phyloP scores from a whole-genome alignment of 2,329 filamentous ascomycete species.

The Claviceps sp. region DNA sequence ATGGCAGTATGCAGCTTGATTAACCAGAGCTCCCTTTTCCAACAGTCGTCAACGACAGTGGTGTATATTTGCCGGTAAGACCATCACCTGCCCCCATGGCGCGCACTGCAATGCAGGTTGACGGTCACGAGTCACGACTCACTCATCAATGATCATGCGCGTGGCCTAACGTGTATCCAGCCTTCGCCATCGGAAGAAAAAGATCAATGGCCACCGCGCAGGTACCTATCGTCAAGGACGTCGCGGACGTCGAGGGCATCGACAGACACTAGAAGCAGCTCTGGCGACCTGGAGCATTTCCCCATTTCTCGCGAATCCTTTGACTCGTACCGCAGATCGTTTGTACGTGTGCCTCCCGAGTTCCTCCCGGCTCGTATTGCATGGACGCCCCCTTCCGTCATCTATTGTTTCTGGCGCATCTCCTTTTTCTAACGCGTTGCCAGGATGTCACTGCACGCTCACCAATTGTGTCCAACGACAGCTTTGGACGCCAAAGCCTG shows the following conservation, averaged over 20 bases:
- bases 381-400: too few species aligned
- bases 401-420: background rate
- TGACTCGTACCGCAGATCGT: constrained; percentile 89
- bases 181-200: constrained; percentile 85
- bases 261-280: constrained; percentile 43
- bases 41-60: constrained; percentile 87
- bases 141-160: constrained; percentile 2
- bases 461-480: constrained; percentile 50
- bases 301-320: constrained; percentile 94
- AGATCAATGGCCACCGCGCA: constrained; percentile 53
- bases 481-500: constrained; percentile 60
- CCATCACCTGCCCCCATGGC: constrained; percentile 1
- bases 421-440: background rate
- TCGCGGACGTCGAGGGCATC: constrained; percentile 31
- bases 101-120: background rate
- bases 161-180: constrained; percentile 23
- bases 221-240: constrained; percentile 23
- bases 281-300: constrained; percentile 81
- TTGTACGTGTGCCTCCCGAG: constrained; percentile 45
- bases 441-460: constrained; percentile 87
- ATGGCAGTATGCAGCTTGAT: background rate
- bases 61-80: constrained; percentile 77
- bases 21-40: constrained; percentile 2
- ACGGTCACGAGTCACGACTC: background rate
- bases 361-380: background rate